Evolutionary conservation across 2,329 filamentous ascomycete genomes (phyloP), one percentile per base, ranked within the genome.

Genomic region (Fusarium floridanum): DNA sequence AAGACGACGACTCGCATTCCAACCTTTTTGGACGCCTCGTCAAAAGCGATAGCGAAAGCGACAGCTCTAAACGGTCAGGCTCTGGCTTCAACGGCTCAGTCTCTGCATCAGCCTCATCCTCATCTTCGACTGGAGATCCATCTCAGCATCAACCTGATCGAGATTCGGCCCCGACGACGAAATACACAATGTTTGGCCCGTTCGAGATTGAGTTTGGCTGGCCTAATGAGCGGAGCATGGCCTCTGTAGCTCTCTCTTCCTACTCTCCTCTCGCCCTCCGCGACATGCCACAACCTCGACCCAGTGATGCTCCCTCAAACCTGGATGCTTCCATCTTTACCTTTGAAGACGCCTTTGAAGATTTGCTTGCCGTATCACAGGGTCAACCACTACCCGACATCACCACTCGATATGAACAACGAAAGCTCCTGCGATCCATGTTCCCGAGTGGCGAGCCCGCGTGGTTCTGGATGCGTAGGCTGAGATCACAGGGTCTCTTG

Each of bases 341-440:
- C 10, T 91, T 89, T 72, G 83, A 86, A 36, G 88, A 90, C 72
- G 88, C 89, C 56, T 90, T 90, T 70, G 88, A 91, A 75, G 89
- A 91, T 71, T 84, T 91, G 17, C 82, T 91, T 14, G 81, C 82
- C n/a, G 84, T 85, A 20, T 84, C 83, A n/a, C 83, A 84, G 16
- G 85, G 84, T 5, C 80, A 82, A 8, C 78, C 80, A 3, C 79
- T 90, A 22, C 82, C 83, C 6, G 82, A 86, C 22, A 84, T 88
- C 24, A 72, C 74, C 14, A 78, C 75, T 2, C 80, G 80, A 53
- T 79, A 83, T 64, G 76, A 82, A 37, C 81, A 84, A 71, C 80
- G 82, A 57, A 81, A 77, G 67, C 79, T 85, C 14, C 77, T 86
- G 48, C 78, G 79, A 24, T 79, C 80, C 11, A 83, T 85, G 78